Conservation (phyloP, 140 eudicot species). For the Oenanthe javanica region DNA sequence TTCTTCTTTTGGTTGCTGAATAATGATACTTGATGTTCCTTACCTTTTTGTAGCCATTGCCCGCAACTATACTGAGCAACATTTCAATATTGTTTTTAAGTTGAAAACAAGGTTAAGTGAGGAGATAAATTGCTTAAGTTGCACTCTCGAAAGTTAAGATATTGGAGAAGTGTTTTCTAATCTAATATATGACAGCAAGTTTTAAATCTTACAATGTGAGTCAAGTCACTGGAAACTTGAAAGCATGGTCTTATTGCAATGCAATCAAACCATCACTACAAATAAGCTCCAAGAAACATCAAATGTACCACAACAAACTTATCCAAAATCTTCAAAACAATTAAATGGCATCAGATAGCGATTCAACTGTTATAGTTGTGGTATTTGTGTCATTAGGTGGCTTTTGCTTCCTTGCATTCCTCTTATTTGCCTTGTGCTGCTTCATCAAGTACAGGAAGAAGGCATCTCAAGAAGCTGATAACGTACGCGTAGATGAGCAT, state of each 20-base stretch:
- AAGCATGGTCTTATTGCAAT: constrained; percentile 18
- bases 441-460: constrained; percentile 48
- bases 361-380: constrained; percentile 32
- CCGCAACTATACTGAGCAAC: neutral
- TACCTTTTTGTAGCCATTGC: neutral
- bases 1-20: neutral
- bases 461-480: constrained; percentile 25
- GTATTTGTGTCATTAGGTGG: constrained; percentile 69
- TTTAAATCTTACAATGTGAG: constrained; percentile 27
- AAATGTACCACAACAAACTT: constrained; percentile 4
- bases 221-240: constrained; percentile 31
- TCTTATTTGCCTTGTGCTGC: constrained; percentile 49
- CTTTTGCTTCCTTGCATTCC: constrained; percentile 47
- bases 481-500: constrained; percentile 37
- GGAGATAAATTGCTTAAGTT: neutral
- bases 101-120: neutral
- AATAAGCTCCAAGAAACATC: neutral
- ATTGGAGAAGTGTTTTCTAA: constrained; percentile 13
- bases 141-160: neutral
- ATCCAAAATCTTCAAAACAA: constrained; percentile 8
- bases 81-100: neutral
- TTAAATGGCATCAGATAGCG: constrained; percentile 18
- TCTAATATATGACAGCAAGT: constrained; percentile 30
- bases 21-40: neutral
- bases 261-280: constrained; percentile 23